Evolutionary conservation across 306 rosid genomes (phyloP), one percentile per base, ranked within the genome.

Genomic region (Prunus kanzakura): DNA sequence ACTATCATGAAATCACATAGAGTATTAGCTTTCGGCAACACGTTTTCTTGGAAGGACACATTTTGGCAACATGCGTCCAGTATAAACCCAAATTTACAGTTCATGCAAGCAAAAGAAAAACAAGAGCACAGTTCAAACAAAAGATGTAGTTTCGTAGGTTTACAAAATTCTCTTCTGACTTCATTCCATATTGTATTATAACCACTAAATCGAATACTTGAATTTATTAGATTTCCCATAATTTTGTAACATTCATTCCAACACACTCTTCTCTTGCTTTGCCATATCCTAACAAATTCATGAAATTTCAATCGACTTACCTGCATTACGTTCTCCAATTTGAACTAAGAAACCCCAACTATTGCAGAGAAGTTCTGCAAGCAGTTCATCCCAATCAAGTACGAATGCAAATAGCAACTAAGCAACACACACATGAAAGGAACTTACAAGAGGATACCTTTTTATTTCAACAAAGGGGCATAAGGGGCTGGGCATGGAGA

Each of bases 401-500:
- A 75, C 64, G 49, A 61, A 22, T 12, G 67, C 13, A 45, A 73
- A 54, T 20, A n/a, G 55, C 45, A 25, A 49, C 46, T 12, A 64
- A 60, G 18, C 69, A 46, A 29, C 56, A 43, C 32, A 52, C 41
- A 14, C 18, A 4, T 43, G 46, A 6, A 4, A 54, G 19, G 6
- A 46, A 6, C 14, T 23, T 35, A 30, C 20, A 57, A 19, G 38
- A 35, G 35, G 61, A n/a, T 46, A 81, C 93, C 91, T 86, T 81
- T 27, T 85, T 84, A 92, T 87, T 84, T 90, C 82, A 92, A 84
- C 12, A 63, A 83, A 58, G 99, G 99, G 75, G 93, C 90, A 76
- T 89, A 87, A 61, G 93, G 97, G 62, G 97, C 89, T 19, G 97
- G 97, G 88, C 97, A 95, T 43, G 97, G 96, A 67, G 93, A 87